Evolutionary conservation across 495 filamentous ascomycete genomes (phyloP), one percentile per base, ranked within the genome.

Genomic region (Penicillium lividum): DNA sequence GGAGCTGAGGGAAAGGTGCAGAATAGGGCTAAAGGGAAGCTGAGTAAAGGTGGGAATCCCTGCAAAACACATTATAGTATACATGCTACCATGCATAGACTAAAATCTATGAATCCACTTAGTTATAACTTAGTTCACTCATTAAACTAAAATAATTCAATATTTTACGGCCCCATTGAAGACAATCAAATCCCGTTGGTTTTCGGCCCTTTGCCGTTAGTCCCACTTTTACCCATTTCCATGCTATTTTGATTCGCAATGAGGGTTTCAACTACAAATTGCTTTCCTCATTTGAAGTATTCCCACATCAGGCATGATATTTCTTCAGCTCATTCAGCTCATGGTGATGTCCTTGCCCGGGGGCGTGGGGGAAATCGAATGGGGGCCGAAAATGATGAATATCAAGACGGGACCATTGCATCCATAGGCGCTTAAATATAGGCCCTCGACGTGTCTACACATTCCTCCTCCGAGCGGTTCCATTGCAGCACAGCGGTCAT

Each of bases 391-490:
- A 57, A 46, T 36, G 54, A 30, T 54, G 47, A 54, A 67, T 65
- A 64, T 63, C 44, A 60, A 54, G 52, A 31, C 53, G 53, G 53
- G 47, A 64, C 64, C 62, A 67, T 64, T 60, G 58, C 34, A 44
- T 58, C 58, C 40, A 59, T 47, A 62, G 68, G 73, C 75, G 75
- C 75, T 78, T 76, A 75, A 73, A 74, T 70, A 70, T 66, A 75
- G 72, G 67, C 67, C 63, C 67, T 74, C 68, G 57, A 71, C 59
- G 64, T 73, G 60, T 60, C 66, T 69, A 60, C 64, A 62, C 63
- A 62, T 68, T 63, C 50, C 64, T 60, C 59, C 54, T 43, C 60
- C 42, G 57, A 65, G 57, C 62, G 58, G 57, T 61, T 63, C 59
- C 62, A 56, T 58, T 72, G 74, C 71, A 67, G 68, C 69, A 72